Conservation (phyloP, 805 yeast genomes). For the Barnettozyma vustinii region DNA sequence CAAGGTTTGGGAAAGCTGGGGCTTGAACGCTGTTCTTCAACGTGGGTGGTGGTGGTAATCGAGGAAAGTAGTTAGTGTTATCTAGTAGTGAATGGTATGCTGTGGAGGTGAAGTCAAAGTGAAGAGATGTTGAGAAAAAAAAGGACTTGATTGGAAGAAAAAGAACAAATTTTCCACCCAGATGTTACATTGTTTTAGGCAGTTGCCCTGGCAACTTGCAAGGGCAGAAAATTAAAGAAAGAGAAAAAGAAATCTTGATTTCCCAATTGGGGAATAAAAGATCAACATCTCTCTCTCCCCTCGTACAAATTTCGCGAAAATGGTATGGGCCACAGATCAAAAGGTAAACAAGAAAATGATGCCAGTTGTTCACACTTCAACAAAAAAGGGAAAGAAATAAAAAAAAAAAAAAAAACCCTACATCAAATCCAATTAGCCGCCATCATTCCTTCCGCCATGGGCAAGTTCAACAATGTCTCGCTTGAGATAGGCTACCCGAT, state of each 20-base stretch:
- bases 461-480: conserved; percentile 14
- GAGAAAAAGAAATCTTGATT: no score
- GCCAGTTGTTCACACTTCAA: neutral
- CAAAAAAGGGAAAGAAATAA: no score
- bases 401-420: neutral
- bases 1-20: no score
- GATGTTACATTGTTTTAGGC: no score
- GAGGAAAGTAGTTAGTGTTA: no score
- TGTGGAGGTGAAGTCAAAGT: no score
- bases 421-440: neutral
- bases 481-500: conserved; percentile 63
- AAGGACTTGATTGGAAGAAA: no score
- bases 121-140: no score
- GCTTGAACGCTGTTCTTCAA: neutral
- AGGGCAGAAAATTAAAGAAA: neutral
- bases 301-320: neutral
- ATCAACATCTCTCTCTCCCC: neutral
- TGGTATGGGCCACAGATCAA: neutral
- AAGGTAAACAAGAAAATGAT: neutral
- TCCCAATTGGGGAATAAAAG: neutral
- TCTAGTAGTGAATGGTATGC: no score
- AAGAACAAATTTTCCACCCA: no score
- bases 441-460: conserved; percentile 13
- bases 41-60: no score
- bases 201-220: neutral